These are phyloP conservation scores for Arthrobotrys pseudoclavata DNA, from an alignment of 2,329 filamentous ascomycete species.

Conservation along the genomic window DNA sequence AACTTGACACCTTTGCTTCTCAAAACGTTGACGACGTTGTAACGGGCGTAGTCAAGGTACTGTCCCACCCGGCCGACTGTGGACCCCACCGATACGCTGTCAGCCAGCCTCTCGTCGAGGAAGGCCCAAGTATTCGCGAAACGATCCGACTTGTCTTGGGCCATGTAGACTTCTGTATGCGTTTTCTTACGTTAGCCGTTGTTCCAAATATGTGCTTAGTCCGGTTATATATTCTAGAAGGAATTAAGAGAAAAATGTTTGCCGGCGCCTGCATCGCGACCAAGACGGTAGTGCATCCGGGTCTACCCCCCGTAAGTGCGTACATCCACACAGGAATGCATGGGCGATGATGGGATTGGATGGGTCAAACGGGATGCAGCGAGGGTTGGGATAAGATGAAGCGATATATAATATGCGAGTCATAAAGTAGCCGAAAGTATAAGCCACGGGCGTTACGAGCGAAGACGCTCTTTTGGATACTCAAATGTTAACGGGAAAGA, in stretches of 20 bases:
- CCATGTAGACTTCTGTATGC: constrained; percentile 87
- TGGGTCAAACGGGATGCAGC: constrained; percentile 47
- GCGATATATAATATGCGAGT: constrained; percentile 37
- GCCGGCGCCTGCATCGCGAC: constrained; percentile 12
- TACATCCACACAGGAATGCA: constrained; percentile 31
- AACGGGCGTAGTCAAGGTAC: constrained; percentile 86
- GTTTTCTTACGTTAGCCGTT: constrained; percentile 14
- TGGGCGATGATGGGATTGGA: constrained; percentile 45
- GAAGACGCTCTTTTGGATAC: constrained; percentile 18
- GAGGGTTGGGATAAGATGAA: constrained; percentile 40
- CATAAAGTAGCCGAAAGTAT: constrained; percentile 58
- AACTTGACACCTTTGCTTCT: constrained; percentile 89
- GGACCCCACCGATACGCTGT: constrained; percentile 75
- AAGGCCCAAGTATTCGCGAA: constrained; percentile 85
- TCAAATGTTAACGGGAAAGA: constrained; percentile 4
- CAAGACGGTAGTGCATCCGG: constrained; percentile 1
- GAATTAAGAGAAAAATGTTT: constrained; percentile 1
- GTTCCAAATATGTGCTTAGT: background rate
- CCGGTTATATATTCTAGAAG: constrained; percentile 13
- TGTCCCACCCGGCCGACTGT: constrained; percentile 76
- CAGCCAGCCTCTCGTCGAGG: constrained; percentile 79
- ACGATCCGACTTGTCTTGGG: constrained; percentile 81
- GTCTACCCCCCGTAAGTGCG: constrained; percentile 26
- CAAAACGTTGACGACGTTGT: constrained; percentile 82
- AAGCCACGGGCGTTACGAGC: constrained; percentile 27